Evolutionary conservation across 108 stramenopile genomes (phyloP).

Genomic region (Thalassiosira profunda): DNA sequence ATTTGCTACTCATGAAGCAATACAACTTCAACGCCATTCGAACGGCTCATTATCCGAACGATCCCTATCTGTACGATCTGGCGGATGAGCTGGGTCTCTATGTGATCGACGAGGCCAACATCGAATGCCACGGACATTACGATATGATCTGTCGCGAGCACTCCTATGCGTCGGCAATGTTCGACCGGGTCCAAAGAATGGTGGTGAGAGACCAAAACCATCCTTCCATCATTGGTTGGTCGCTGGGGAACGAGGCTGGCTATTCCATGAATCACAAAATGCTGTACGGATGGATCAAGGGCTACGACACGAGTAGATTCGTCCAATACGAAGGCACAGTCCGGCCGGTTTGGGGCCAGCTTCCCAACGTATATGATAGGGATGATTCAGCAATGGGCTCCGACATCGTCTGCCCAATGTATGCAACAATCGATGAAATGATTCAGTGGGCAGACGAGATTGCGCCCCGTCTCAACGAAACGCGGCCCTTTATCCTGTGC

Average conservation of each 20-base stretch:
- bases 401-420: constrained; percentile 98
- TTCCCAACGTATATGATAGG: constrained; percentile 50
- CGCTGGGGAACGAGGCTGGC: constrained; percentile 95
- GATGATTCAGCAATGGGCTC: constrained; percentile 76
- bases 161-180: constrained; percentile 62
- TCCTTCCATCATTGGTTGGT: constrained; percentile 92
- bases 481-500: constrained; percentile 93
- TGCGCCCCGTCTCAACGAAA: constrained; percentile 51
- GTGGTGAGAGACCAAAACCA: constrained; percentile 91
- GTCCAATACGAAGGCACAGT: constrained; percentile 79
- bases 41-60: constrained; percentile 95
- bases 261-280: constrained; percentile 67
- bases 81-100: constrained; percentile 93
- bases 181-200: constrained; percentile 83
- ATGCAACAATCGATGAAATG: constrained; percentile 72
- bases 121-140: constrained; percentile 95
- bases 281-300: constrained; percentile 57
- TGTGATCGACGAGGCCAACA: constrained; percentile 98
- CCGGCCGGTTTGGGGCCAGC: constrained; percentile 30
- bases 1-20: constrained; percentile 68
- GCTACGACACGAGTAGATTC: constrained; percentile 78
- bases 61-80: constrained; percentile 90
- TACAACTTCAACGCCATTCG: constrained; percentile 98
- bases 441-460: constrained; percentile 53
- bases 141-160: constrained; percentile 75